Evolutionary conservation across 495 filamentous ascomycete genomes (phyloP), one percentile per base, ranked within the genome.

Genomic region (Pyrenula massariospora): DNA sequence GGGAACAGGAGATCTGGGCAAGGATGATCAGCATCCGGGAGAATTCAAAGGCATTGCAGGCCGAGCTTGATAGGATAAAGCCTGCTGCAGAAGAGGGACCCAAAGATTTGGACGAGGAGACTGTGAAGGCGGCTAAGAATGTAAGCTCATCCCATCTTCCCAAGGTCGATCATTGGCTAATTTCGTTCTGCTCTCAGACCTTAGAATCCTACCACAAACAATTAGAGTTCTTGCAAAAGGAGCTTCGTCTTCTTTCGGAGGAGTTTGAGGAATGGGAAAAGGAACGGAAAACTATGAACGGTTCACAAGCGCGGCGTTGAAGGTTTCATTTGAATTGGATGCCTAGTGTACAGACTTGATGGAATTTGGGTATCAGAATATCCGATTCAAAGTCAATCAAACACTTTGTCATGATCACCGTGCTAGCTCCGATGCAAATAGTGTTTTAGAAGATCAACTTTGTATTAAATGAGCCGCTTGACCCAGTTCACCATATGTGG

Each of bases 1-100:
- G 91, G 56, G 83, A 83, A 54, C 93, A 99, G 69, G 93, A 99
- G 73, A 87, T 99, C 53, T 99, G 93, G 93, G 94, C 93, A 36
- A 77, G 94, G 25, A 86, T 99, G 79, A 81, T 95, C 55, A 84
- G 84, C 23, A 81, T 96, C 36, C 76, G 88, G 60, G 89, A 92
- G 59, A 81, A 89, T 60, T 87, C 87, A 31, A 83, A 84, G 64
- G 79, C 81, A 50, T 71, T 99, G 59, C 85, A 89, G 69, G 77
- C 77, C 53, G 91, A 96, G 72, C 77, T 93, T 60, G 84, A 86
- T 62, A 85, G 82, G 64, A 66, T 77, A 55, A 79, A 62, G 68
- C 81, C 67, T 55, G 66, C 68, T 51, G 69, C 57, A 59, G 74
- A 68, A 66, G 66, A 69, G 8, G 72, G 76, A 22, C 73, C 77